Evolutionary conservation across 176 grass and related monocot species (phyloP), one percentile per base, ranked within the genome.

Genomic region (Oryza brachyantha): DNA sequence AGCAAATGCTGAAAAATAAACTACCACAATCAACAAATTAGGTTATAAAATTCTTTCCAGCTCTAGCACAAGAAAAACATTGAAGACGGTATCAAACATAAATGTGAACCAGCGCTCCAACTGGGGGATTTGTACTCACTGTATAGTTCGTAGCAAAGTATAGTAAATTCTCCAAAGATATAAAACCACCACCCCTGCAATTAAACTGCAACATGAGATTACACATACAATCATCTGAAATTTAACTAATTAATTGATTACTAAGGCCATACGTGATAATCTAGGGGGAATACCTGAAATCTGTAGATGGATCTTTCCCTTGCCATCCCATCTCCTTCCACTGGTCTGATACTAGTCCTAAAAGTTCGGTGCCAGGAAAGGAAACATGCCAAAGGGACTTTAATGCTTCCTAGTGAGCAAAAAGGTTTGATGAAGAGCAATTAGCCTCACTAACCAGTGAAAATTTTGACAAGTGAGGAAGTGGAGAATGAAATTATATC

Each of bases 321-420:
- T 94, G 92, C 86, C 88, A 91, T 68, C 92, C 92, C 86, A 94
- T 94, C 68, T 94, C 88, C 72, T 94, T 94, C 92, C 92, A 94
- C 70, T 94, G 92, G 5, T 89, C 86, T 85, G 92, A 94, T 59
- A 94, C 78, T 63, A 94, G 74, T 68, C 80, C 92, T 72, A 66
- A 61, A 72, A 94, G 83, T 68, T 89, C 83, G 66, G 78, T 85
- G 74, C 86, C 83, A 80, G 88, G 92, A 84, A 77, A 94, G 70
- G 83, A 86, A 86, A 68, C 76, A 81, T 79, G 85, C 88, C 92
- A 94, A 32, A 94, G 88, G 54, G 92, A 57, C 72, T 72, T 84
- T 42, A 91, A 40, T 38, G 92, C 84, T 85, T 91, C 92, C 92
- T 94, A 86, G 83, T 66, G 81, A 64, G 85, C 12, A 69, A 84